These are phyloP conservation scores for Aspergillus spinulosporus DNA, from an alignment of 2,329 filamentous ascomycete species.

Conservation along the genomic window DNA sequence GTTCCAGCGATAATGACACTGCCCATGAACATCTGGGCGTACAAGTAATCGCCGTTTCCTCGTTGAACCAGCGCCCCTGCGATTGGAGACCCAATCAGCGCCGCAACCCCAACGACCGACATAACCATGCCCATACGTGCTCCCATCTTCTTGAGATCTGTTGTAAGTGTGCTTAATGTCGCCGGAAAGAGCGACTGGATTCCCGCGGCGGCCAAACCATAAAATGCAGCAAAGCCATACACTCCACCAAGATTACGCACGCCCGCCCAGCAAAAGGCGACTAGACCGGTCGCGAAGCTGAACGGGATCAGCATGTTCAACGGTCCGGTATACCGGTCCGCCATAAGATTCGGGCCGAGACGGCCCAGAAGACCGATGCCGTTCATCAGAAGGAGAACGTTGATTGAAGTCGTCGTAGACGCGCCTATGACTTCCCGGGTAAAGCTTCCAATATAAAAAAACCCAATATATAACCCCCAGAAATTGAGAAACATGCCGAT, in stretches of 20 bases:
- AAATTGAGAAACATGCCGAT: constrained; percentile 49
- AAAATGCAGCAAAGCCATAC: constrained; percentile 64
- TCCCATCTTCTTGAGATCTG: constrained; percentile 54
- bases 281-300: constrained; percentile 43
- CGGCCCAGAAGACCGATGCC: constrained; percentile 61
- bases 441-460: constrained; percentile 51
- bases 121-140: constrained; percentile 61
- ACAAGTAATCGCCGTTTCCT: constrained; percentile 49
- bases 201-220: constrained; percentile 64
- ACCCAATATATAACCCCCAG: constrained; percentile 57
- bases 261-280: constrained; percentile 59
- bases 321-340: constrained; percentile 58
- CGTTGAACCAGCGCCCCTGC: constrained; percentile 54
- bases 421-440: constrained; percentile 42
- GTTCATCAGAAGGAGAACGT: constrained; percentile 66
- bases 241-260: constrained; percentile 54
- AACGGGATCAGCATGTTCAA: constrained; percentile 62
- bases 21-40: constrained; percentile 55
- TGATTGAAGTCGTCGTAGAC: constrained; percentile 51
- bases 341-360: constrained; percentile 58
- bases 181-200: constrained; percentile 69
- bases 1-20: constrained; percentile 46
- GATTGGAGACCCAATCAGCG: constrained; percentile 57
- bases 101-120: constrained; percentile 55
- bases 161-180: constrained; percentile 56